Evolutionary conservation across 306 rosid genomes (phyloP), one percentile per base, ranked within the genome.

Genomic region (Neltuma alba): DNA sequence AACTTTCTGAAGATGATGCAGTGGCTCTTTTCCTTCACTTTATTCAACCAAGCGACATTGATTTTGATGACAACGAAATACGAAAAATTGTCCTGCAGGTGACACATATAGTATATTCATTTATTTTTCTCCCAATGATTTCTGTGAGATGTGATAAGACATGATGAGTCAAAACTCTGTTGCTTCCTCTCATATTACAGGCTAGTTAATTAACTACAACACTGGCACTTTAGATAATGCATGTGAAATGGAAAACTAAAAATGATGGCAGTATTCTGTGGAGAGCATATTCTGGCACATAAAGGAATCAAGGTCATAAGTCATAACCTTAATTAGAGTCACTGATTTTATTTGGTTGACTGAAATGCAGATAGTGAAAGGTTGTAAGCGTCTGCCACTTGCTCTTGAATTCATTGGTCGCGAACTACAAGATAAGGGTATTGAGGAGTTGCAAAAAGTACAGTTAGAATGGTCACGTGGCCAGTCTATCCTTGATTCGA

Each of bases 361-460:
- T 77, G 55, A 64, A 78, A 31, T 71, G 70, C 86, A 88, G 91
- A 65, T 83, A 72, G 79, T 88, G 37, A 7, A 65, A 36, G 70
- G 28, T 16, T 65, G 70, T 3, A 36, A 65, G 11, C 1, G 47
- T n/a, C n/a, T 65, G 11, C 70, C 70, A 0, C 9, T 36, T 12
- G 27, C 70, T 65, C 45, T 65, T 9, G 5, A 65, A 52, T 77
- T 83, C 66, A 64, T 79, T 0, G 67, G 67, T 30, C 3, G 40
- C 9, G 7, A 61, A 61, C 67, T 61, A 6, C n/a, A 5, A 28
- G 37, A 31, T 12, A 28, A 61, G 67, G 36, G 36, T 7, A 31
- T 61, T 15, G 67, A 30, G 67, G 38, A 15, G 10, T 14, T 28
- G 38, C 38, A 28, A 15, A 61, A 28, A 10, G 16, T 61, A 40